Base-by-base conservation (phyloP, 2,329 filamentous ascomycete species). In the Penicillium crustosum region DNA sequence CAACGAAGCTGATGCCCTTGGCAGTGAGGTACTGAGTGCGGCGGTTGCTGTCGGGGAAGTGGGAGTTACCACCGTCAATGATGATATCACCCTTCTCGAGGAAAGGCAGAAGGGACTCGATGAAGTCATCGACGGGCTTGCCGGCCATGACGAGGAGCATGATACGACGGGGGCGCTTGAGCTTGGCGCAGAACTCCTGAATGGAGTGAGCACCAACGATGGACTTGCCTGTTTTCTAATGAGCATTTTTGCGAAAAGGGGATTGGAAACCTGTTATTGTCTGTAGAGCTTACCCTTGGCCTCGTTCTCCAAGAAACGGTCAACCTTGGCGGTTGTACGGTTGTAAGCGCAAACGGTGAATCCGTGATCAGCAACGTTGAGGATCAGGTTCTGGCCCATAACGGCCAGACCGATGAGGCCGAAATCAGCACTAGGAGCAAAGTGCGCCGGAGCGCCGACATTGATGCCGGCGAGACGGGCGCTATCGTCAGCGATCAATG, bases 121-220 rank as follows among this genome's bases (percentile, higher is more conserved):
- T 97, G 89, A 96, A 97, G 83, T 96, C 91, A 78, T 99, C 94
- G 69, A 99, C 94, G 64, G 94, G 89, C 84, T 94, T 90, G 75
- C 94, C 94, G 71, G 94, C 94, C 89, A 97, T 95, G 81, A 99
- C 94, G 69, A 99, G 89, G 74, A 99, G 87, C 94, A 99, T 99
- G 80, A 99, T 87, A 73, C 93, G 90, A 73, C 94, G 91, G 74
- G 94, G 94, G 73, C 86, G 91, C 91, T 97, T 97, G 78, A 99
- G 90, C 87, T 97, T 97, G 80, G 86, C 81, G 75, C 93, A 86
- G 77, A 99, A 97, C 81, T 99, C 94, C 84, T 96, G 86, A 77
- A 91, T 89, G 74, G 88, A 90, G 82, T 96, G 89, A 71, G 94
- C 93, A 77, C 94, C 94, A 66, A 97, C 86, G 71, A 99, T 89